These are phyloP conservation scores for Cichorium intybus DNA, from an alignment of 140 eudicot species.

Conservation along the genomic window DNA sequence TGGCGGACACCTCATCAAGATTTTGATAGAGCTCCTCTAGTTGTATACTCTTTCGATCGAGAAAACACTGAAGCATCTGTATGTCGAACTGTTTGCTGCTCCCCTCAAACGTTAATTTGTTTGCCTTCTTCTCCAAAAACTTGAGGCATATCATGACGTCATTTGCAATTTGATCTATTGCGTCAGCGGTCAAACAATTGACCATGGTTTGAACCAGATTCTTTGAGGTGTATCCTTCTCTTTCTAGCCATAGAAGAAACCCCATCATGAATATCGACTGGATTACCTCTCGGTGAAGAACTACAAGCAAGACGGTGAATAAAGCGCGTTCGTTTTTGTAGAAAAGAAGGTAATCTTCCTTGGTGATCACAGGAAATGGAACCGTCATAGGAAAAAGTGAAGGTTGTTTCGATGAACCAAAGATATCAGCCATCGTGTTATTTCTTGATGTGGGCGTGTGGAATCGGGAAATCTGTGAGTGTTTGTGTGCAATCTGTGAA, in stretches of 20 bases:
- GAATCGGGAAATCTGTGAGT: not conserved
- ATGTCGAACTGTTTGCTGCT: slow-evolving; percentile 9
- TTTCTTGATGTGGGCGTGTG: not conserved
- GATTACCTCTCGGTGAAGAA: slow-evolving; percentile 22
- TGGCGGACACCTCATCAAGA: slow-evolving; percentile 7
- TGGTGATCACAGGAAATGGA: not conserved
- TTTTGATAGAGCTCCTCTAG: slow-evolving; percentile 10
- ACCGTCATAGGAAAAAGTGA: not conserved
- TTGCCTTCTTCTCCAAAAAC: slow-evolving; percentile 1
- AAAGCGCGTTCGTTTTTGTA: slow-evolving; percentile 23
- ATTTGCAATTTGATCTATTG: slow-evolving; percentile 12
- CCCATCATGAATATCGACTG: slow-evolving; percentile 30
- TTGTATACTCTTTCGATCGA: slow-evolving; percentile 17
- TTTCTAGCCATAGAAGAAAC: slow-evolving; percentile 34
- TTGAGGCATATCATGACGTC: slow-evolving; percentile 24
- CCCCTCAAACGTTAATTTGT: not conserved
- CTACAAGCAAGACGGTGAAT: slow-evolving; percentile 19
- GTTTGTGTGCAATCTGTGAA: slow-evolving; percentile 7
- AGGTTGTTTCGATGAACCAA: slow-evolving; percentile 12
- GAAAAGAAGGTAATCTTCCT: slow-evolving; percentile 25
- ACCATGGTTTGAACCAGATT: slow-evolving; percentile 12
- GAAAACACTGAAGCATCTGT: slow-evolving; percentile 8
- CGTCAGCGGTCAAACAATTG: not conserved
- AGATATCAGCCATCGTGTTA: slow-evolving; percentile 18
- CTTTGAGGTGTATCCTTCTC: slow-evolving; percentile 20